These are phyloP conservation scores for Ophiostoma angusticollis DNA, from an alignment of 2,329 filamentous ascomycete species.

Conservation along the genomic window DNA sequence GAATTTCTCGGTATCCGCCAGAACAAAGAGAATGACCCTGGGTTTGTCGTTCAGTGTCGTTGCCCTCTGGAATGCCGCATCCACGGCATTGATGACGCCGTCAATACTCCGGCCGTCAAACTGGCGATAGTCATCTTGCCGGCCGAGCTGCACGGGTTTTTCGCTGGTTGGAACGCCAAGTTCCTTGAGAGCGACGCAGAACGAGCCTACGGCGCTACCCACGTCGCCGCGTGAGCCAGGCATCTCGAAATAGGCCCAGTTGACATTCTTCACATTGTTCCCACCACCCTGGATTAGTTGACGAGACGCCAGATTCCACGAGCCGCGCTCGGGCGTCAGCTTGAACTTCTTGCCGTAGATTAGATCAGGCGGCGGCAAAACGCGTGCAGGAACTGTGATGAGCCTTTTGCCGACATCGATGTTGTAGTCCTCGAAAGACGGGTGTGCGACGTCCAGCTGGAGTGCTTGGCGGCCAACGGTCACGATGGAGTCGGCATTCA, in stretches of 20 bases:
- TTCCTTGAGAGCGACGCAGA: constrained; percentile 16
- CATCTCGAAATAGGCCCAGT: constrained; percentile 30
- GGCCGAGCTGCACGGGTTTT: not conserved
- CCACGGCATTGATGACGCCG: constrained; percentile 1
- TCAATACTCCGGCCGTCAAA: constrained; percentile 1
- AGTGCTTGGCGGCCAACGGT: constrained; percentile 44
- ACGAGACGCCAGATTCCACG: constrained; percentile 55
- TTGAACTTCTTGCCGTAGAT: constrained; percentile 34
- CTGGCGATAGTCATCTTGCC: not conserved
- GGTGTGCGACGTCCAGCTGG: constrained; percentile 35
- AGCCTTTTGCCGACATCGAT: constrained; percentile 48
- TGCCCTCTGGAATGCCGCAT: constrained; percentile 7
- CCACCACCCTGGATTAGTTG: constrained; percentile 40
- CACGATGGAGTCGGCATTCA: constrained; percentile 56
- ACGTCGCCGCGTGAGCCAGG: constrained; percentile 1
- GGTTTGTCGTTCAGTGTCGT: constrained; percentile 17
- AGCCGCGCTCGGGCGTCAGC: constrained; percentile 34
- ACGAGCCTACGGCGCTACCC: not conserved
- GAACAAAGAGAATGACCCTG: constrained; percentile 47
- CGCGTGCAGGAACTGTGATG: constrained; percentile 59
- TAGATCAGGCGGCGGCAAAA: constrained; percentile 49
- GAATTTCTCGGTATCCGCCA: constrained; percentile 32
- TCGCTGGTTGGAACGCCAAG: constrained; percentile 27
- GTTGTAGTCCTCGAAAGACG: constrained; percentile 44
- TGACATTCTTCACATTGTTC: constrained; percentile 33